These are phyloP conservation scores for Coemansia sp. DNA, from an alignment of 192 early-diverging fungal genomes.

Conservation along the genomic window DNA sequence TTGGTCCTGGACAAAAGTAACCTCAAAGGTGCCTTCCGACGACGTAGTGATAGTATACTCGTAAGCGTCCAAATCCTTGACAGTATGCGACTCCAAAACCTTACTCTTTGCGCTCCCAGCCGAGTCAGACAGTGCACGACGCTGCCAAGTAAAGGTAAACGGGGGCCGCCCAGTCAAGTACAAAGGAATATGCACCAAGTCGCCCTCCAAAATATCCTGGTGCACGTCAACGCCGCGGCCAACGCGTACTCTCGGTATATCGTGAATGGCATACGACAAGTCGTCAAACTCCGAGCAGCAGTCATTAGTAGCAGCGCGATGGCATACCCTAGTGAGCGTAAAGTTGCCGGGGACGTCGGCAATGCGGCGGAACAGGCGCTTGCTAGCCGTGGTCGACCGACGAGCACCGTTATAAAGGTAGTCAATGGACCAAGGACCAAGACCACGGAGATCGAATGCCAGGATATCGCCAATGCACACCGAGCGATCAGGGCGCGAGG, in stretches of 20 bases:
- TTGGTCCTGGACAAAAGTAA: constrained; percentile 61
- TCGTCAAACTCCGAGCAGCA: constrained; percentile 58
- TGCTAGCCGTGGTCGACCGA: constrained; percentile 22
- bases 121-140: constrained; percentile 23
- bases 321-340: constrained; percentile 60
- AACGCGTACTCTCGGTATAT: constrained; percentile 62
- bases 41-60: constrained; percentile 57
- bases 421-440: constrained; percentile 61
- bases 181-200: constrained; percentile 57
- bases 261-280: constrained; percentile 54
- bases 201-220: constrained; percentile 65
- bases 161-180: constrained; percentile 66
- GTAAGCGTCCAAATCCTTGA: constrained; percentile 52
- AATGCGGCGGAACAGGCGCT: constrained; percentile 62
- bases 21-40: constrained; percentile 64
- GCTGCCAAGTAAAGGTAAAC: constrained; percentile 68
- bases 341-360: constrained; percentile 60
- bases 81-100: constrained; percentile 56
- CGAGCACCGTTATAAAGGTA: constrained; percentile 53
- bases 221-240: constrained; percentile 64
- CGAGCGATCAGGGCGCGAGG: constrained; percentile 27
- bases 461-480: constrained; percentile 72
- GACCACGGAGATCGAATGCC: constrained; percentile 64
- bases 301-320: constrained; percentile 49
- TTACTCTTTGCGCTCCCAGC: neutral